Base-by-base conservation (phyloP, 208 protist species). In the Wallacemonas sp. region DNA sequence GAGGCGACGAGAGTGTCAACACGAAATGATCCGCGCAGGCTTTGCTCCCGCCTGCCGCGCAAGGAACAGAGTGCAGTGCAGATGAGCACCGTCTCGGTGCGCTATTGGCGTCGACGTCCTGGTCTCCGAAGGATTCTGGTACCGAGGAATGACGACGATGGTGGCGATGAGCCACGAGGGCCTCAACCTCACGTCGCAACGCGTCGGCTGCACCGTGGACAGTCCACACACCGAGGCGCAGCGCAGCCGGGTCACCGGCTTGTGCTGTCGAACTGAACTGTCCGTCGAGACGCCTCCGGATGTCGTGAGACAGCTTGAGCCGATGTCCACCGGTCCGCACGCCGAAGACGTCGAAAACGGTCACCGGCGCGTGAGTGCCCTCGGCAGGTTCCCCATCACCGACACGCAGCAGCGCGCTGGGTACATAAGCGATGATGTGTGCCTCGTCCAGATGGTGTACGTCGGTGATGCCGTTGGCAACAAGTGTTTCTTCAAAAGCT, bases 381-480 rank as follows among this genome's bases (percentile, higher is more conserved):
- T 53, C 26, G 15, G 64, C 24, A 6, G 54, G 39, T 4, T 45
- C 1, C 19, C 15, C 30, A 36, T 5, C 19, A n/a, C 17, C 65
- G 1, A 17, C 44, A 38, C 3, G 6, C 15, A 36, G 48, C 46
- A 45, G 57, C 26, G 34, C n/a, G 48, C 66, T 22, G 17, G 79
- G 79, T 5, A 89, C 32, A 57, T 78, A 89, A 0, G 81, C 73
- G 37, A 89, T 71, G 46, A 89, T 26, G 61, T 89, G 74, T 8
- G 55, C 13, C 2, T 66, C 74, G 53, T 89, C 83, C 41, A 89
- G 74, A 17, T 75, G 32, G 66, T 89, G 77, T 5, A 75, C 50
- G 33, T 89, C 83, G 24, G 30, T 41, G n/a, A 57, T 8, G 10
- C 30, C 30, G 30, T 41, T 5, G 12, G 24, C 1, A 4, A 19